These are phyloP conservation scores for Ceratocystis albifundus DNA, from an alignment of 2,329 filamentous ascomycete species.

Conservation along the genomic window DNA sequence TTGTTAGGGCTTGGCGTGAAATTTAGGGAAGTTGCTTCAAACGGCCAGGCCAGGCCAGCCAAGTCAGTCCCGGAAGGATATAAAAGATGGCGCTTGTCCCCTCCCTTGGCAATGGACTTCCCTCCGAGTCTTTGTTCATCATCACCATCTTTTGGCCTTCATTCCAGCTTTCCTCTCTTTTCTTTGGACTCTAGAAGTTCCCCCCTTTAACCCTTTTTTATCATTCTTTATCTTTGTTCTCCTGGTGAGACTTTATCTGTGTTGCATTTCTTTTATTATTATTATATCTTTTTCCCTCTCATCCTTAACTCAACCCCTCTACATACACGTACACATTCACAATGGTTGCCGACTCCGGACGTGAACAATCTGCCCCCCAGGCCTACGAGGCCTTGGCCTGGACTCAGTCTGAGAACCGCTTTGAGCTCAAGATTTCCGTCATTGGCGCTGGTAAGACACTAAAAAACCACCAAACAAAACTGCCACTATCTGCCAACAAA, in stretches of 20 bases:
- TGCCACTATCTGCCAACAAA: background rate
- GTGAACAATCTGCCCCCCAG: constrained; percentile 16
- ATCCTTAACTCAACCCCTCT: background rate
- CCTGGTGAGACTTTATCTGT: constrained; percentile 4
- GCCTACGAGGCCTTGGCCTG: constrained; percentile 14
- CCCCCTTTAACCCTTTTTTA: background rate
- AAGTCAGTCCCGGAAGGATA: background rate
- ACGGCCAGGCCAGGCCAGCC: background rate
- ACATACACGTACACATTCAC: constrained; percentile 1
- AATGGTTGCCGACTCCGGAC: constrained; percentile 22
- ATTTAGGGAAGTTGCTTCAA: background rate
- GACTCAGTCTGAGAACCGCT: constrained; percentile 6
- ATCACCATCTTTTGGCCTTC: constrained; percentile 6
- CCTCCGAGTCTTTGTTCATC: background rate
- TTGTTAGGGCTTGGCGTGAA: background rate
- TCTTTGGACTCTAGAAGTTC: background rate
- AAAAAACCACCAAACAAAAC: background rate
- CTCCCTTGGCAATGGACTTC: background rate
- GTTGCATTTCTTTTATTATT: background rate
- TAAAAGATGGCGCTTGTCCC: background rate
- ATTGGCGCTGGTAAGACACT: constrained; percentile 38
- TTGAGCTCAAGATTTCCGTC: constrained; percentile 37
- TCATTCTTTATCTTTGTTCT: constrained; percentile 5
- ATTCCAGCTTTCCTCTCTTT: background rate
- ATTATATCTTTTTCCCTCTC: background rate